These are phyloP conservation scores for Pseudogymnoascus sp. DNA, from an alignment of 2,329 filamentous ascomycete genomes.

Conservation along the genomic window DNA sequence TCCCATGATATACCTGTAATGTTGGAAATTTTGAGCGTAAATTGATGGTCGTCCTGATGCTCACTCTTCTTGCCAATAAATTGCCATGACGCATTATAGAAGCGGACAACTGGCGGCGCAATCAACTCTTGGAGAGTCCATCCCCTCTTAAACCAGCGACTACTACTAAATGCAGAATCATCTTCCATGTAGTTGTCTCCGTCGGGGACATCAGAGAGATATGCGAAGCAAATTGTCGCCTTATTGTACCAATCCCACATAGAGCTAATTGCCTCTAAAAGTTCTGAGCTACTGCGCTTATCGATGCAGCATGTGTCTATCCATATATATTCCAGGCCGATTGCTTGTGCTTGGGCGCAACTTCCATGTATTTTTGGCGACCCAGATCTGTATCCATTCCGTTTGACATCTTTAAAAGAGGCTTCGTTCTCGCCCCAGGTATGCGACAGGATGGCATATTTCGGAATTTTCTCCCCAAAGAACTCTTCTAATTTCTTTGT, in stretches of 20 bases:
- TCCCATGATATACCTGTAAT: neutral
- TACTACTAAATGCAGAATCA: neutral
- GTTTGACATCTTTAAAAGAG: conserved; percentile 34
- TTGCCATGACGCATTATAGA: conserved; percentile 11
- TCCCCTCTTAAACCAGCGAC: conserved; percentile 18
- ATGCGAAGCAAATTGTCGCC: conserved; percentile 13
- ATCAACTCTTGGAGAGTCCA: conserved; percentile 19
- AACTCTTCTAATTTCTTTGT: conserved; percentile 19
- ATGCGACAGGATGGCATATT: conserved; percentile 24
- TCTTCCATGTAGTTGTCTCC: neutral
- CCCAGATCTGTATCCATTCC: neutral
- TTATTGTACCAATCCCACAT: conserved; percentile 13
- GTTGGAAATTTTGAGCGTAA: neutral
- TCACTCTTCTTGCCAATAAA: conserved; percentile 2
- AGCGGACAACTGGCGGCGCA: conserved; percentile 13
- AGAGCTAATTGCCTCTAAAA: conserved; percentile 14
- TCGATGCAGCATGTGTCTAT: conserved; percentile 15
- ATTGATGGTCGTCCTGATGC: neutral
- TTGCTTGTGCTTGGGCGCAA: neutral
- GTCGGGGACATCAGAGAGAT: conserved; percentile 12
- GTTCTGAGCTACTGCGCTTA: conserved; percentile 13
- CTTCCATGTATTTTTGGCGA: neutral
- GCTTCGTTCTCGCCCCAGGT: conserved; percentile 25
- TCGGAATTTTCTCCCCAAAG: conserved; percentile 20
- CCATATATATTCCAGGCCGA: neutral